phyloP scores from a whole-genome alignment of 2,329 filamentous ascomycete species.

The Trichoderma breve region DNA sequence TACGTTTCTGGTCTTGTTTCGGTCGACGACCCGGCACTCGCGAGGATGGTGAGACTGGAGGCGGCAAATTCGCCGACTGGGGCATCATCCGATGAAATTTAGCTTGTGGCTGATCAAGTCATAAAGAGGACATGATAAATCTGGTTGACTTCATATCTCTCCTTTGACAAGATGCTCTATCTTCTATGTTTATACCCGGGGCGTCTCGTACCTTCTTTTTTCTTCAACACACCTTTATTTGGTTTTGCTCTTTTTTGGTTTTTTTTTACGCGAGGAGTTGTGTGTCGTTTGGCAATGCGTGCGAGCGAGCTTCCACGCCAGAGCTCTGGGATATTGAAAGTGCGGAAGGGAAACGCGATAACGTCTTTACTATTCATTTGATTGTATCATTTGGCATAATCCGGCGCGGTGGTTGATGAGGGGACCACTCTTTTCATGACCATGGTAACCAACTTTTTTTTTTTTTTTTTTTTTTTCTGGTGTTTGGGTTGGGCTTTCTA shows the following conservation, averaged over 20 bases:
- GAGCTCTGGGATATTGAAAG: conserved; percentile 1
- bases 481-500: conserved; percentile 4
- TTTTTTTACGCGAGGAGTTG: conserved; percentile 8
- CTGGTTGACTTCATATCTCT: conserved; percentile 12
- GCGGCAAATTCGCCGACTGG: conserved; percentile 70
- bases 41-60: conserved; percentile 62
- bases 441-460: not conserved
- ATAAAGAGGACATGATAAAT: not conserved
- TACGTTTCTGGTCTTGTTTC: conserved; percentile 97
- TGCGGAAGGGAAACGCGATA: conserved; percentile 6
- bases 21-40: conserved; percentile 72
- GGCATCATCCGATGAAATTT: conserved; percentile 67
- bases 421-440: not conserved
- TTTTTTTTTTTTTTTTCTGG: not conserved
- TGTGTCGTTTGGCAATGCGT: conserved; percentile 1
- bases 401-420: conserved; percentile 28
- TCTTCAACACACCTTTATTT: not conserved
- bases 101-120: not conserved
- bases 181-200: conserved; percentile 15
- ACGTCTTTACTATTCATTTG: conserved; percentile 12
- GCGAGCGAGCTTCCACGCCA: not conserved
- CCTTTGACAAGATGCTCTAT: conserved; percentile 11
- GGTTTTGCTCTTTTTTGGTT: not conserved
- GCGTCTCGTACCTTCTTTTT: conserved; percentile 6
- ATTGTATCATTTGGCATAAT: conserved; percentile 32